Percentiles rank a stretch among this genome's conserved stretches.
phyloP scores from a whole-genome alignment of 192 early-diverging fungal genomes.

The Coemansia sp. region DNA sequence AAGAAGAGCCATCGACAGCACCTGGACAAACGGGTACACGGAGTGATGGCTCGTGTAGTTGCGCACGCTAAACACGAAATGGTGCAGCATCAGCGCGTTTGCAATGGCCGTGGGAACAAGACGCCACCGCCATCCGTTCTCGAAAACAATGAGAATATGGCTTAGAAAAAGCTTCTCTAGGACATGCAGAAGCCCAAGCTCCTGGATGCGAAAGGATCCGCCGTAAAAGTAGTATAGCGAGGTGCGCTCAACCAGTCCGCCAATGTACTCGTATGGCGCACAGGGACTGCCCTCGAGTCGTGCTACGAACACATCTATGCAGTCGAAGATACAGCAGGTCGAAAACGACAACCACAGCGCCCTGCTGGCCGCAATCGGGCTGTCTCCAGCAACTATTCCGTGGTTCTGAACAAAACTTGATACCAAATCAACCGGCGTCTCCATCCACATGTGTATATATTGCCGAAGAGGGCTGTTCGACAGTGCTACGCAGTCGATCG shows the following conservation, averaged over 20 bases:
- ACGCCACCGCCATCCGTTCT: slow-evolving; percentile 51
- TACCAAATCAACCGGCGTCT: slow-evolving; percentile 9
- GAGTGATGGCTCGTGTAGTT: slow-evolving; percentile 15
- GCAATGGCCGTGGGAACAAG: slow-evolving; percentile 37
- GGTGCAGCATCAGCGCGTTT: slow-evolving; percentile 35
- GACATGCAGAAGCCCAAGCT: slow-evolving; percentile 34
- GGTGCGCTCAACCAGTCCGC: slow-evolving; percentile 47
- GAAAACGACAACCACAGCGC: slow-evolving; percentile 45
- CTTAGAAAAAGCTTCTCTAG: slow-evolving; percentile 43
- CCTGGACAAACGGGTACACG: slow-evolving; percentile 49
- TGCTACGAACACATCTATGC: slow-evolving; percentile 52
- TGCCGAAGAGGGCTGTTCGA: neutral
- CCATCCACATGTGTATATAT: slow-evolving; percentile 27
- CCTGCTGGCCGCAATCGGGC: neutral
- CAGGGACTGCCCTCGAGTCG: slow-evolving; percentile 54
- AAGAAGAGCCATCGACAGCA: slow-evolving; percentile 43
- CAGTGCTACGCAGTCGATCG: slow-evolving; percentile 15
- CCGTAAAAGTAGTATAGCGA: slow-evolving; percentile 54
- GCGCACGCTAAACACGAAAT: slow-evolving; percentile 43
- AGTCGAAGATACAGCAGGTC: slow-evolving; percentile 42
- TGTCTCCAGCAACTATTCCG: slow-evolving; percentile 8
- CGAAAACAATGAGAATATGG: slow-evolving; percentile 23
- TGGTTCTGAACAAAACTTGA: slow-evolving; percentile 13
- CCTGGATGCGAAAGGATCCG: slow-evolving; percentile 44
- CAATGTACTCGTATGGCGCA: slow-evolving; percentile 50